Conservation (phyloP, 768 basidiomycete genomes). For the Leucocoprinus sp. region DNA sequence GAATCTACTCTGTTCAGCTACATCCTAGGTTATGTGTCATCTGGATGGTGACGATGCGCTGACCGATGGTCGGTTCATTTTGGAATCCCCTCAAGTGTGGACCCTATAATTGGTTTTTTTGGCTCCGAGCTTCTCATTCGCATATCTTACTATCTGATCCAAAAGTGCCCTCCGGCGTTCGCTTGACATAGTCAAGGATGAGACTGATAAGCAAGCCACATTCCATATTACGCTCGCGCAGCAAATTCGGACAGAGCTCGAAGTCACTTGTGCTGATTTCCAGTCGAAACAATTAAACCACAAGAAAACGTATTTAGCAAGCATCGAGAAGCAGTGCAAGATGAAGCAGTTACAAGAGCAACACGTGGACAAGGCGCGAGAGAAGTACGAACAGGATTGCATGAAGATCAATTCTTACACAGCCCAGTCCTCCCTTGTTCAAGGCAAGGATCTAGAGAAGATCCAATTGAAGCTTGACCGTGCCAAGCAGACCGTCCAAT, state of each 20-base stretch:
- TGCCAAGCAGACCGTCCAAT: constrained; percentile 83
- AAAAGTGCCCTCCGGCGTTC: constrained; percentile 76
- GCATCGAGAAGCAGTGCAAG: constrained; percentile 88
- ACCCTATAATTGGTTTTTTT: too few relatives aligned
- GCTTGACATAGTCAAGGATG: constrained; percentile 68
- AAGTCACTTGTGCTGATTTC: constrained; percentile 55
- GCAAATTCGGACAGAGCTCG: constrained; percentile 70
- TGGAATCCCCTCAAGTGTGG: background rate
- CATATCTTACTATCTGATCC: constrained; percentile 17
- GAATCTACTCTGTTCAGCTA: background rate
- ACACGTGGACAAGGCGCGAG: constrained; percentile 81
- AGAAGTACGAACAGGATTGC: constrained; percentile 92
- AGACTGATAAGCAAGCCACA: constrained; percentile 76
- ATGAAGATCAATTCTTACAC: constrained; percentile 90
- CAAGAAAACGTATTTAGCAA: constrained; percentile 63
- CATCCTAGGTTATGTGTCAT: background rate
- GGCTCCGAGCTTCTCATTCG: constrained; percentile 2
- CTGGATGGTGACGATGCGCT: background rate
- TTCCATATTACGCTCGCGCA: constrained; percentile 69
- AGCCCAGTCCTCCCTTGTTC: constrained; percentile 82
- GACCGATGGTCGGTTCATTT: background rate
- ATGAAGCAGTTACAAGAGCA: constrained; percentile 79
- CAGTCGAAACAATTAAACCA: constrained; percentile 57
- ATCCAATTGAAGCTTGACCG: constrained; percentile 80
- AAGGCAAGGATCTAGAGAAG: constrained; percentile 91